phyloP scores from a whole-genome alignment of 73 alveolate species.

The Tetrahymena thermophila region DNA sequence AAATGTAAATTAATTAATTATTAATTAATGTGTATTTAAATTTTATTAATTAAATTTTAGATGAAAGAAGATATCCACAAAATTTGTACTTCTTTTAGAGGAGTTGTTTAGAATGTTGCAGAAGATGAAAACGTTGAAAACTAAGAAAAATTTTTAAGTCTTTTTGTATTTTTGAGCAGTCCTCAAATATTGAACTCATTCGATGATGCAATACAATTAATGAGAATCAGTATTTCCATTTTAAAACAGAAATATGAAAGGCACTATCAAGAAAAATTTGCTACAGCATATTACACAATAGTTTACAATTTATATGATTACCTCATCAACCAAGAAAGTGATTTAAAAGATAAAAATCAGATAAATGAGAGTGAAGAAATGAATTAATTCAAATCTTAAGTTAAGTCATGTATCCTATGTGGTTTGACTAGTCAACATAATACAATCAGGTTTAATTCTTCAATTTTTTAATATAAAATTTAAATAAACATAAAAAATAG shows the following conservation, averaged over 20 bases:
- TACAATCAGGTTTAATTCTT: neutral
- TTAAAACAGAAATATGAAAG: conserved; percentile 1
- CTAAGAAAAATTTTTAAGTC: neutral
- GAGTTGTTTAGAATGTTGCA: neutral
- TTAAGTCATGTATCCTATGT: neutral
- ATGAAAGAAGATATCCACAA: neutral
- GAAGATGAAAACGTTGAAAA: neutral
- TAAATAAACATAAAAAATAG: neutral
- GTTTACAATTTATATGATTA: conserved; percentile 17
- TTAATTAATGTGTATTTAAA: neutral
- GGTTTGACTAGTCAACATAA: neutral
- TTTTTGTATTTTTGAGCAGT: neutral
- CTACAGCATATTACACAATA: conserved; percentile 1
- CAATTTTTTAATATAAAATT: neutral
- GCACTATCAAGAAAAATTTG: conserved; percentile 7
- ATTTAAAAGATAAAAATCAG: neutral
- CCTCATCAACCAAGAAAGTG: conserved; percentile 2
- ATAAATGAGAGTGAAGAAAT: neutral
- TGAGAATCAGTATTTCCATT: neutral
- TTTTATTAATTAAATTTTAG: neutral
- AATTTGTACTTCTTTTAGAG: neutral
- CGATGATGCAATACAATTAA: neutral
- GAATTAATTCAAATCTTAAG: neutral
- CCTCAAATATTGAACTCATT: neutral
- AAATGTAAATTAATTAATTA: neutral